These are phyloP conservation scores for Gracilaria gracilis DNA, from an alignment of 23 red algal genomes.

Conservation along the genomic window DNA sequence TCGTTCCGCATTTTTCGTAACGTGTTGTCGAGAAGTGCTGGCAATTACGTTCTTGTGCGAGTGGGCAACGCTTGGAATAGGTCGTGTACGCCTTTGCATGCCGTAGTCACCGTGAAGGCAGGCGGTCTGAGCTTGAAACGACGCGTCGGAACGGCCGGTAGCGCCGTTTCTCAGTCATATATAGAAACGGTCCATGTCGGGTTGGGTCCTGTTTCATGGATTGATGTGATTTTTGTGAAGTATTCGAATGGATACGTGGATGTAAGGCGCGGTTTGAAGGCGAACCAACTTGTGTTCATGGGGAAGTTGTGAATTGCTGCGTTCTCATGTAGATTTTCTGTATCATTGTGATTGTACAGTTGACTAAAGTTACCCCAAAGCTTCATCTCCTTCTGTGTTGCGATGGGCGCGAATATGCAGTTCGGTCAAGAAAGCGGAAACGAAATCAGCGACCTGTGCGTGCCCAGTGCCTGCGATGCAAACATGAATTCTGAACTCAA, in stretches of 20 bases:
- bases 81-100: constrained; percentile 42
- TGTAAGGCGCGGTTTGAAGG: not conserved
- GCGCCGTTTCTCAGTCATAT: constrained; percentile 40
- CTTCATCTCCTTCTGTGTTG: too few species aligned
- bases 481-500: constrained; percentile 26
- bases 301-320: constrained; percentile 8
- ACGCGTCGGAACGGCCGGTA: constrained; percentile 58
- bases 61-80: constrained; percentile 49
- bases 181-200: constrained; percentile 53
- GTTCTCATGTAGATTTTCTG: too few species aligned
- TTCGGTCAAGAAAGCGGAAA: too few species aligned
- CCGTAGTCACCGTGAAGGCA: constrained; percentile 39
- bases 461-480: constrained; percentile 40
- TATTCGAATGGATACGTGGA: constrained; percentile 25
- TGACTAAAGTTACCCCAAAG: too few species aligned
- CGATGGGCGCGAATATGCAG: too few species aligned
- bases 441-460: constrained; percentile 46
- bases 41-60: constrained; percentile 58
- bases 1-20: constrained; percentile 50
- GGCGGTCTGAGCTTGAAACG: constrained; percentile 35
- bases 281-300: constrained; percentile 31
- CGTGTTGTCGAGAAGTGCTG: not conserved
- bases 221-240: constrained; percentile 22
- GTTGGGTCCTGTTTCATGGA: not conserved
- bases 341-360: too few species aligned